A percentile compares a stretch with the other conserved stretches of the same genome.
These are phyloP conservation scores for Ceratocystis huliohia DNA, from an alignment of 2,329 filamentous ascomycete species.

Conservation along the genomic window DNA sequence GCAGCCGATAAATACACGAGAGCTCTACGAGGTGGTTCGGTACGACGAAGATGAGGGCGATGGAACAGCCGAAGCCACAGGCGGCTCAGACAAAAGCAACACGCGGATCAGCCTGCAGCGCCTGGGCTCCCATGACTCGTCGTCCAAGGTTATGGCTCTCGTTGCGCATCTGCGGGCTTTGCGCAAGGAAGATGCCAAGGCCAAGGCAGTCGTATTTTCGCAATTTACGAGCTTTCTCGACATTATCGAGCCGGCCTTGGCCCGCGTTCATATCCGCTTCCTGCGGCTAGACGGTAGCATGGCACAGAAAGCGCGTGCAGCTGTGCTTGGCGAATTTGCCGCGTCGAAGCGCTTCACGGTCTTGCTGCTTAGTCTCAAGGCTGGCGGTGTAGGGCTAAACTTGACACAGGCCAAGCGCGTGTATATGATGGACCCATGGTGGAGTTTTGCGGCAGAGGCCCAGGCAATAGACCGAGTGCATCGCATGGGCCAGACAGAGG, in stretches of 20 bases:
- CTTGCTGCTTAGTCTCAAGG: conserved; percentile 70
- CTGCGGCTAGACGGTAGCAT: conserved; percentile 89
- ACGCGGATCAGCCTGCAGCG: conserved; percentile 48
- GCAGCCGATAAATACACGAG: conserved; percentile 63
- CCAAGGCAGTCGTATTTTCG: conserved; percentile 87
- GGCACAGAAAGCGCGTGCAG: conserved; percentile 69
- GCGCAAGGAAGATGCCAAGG: conserved; percentile 50
- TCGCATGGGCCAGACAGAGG: conserved; percentile 81
- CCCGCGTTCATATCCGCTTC: conserved; percentile 57
- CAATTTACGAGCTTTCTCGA: conserved; percentile 96
- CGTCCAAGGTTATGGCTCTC: conserved; percentile 76
- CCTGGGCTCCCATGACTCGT: conserved; percentile 53
- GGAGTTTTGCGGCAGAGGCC: conserved; percentile 92
- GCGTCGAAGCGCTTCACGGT: conserved; percentile 49
- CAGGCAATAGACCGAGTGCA: conserved; percentile 97
- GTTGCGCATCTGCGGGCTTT: conserved; percentile 61
- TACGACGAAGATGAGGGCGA: conserved; percentile 46
- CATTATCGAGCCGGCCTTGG: conserved; percentile 72
- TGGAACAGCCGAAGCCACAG: background rate
- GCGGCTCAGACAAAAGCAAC: conserved; percentile 24
- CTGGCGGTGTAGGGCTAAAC: conserved; percentile 89
- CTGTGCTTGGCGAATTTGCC: conserved; percentile 62
- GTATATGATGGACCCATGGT: conserved; percentile 99
- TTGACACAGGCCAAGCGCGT: conserved; percentile 78
- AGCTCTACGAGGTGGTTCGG: conserved; percentile 84